phyloP scores from a whole-genome alignment of 192 early-diverging fungal genomes.

The Dispira simplex region DNA sequence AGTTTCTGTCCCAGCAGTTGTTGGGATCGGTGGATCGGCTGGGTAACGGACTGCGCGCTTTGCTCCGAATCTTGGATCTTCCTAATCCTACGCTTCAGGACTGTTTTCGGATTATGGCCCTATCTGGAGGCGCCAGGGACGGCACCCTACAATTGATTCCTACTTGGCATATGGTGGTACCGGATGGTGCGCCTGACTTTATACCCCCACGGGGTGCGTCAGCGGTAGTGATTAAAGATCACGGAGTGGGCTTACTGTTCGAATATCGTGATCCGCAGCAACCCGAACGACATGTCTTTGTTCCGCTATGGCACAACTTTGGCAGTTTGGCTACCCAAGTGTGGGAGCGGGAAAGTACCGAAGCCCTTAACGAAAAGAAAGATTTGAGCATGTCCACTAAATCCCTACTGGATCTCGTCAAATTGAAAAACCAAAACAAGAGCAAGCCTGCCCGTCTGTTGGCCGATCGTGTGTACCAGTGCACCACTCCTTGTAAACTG shows the following conservation, averaged over 20 bases:
- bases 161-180: not conserved
- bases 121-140: not conserved
- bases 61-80: not conserved
- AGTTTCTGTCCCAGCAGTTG: not conserved
- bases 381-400: slow-evolving; percentile 3
- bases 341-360: slow-evolving; percentile 6
- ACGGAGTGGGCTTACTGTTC: not conserved
- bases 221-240: slow-evolving; percentile 2
- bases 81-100: not conserved
- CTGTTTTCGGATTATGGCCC: not conserved
- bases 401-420: slow-evolving; percentile 3
- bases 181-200: not conserved
- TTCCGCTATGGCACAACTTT: slow-evolving; percentile 7
- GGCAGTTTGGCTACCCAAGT: not conserved
- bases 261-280: not conserved
- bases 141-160: not conserved
- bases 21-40: not conserved
- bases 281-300: not conserved
- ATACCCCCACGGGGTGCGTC: not conserved
- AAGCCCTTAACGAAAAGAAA: not conserved
- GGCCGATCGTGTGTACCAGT: not conserved
- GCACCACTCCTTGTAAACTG: not conserved
- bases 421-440: slow-evolving; percentile 10
- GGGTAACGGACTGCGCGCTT: not conserved
- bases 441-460: not conserved